Base-by-base conservation (phyloP, 176 grass and related monocot species). In the Zizania latifolia region DNA sequence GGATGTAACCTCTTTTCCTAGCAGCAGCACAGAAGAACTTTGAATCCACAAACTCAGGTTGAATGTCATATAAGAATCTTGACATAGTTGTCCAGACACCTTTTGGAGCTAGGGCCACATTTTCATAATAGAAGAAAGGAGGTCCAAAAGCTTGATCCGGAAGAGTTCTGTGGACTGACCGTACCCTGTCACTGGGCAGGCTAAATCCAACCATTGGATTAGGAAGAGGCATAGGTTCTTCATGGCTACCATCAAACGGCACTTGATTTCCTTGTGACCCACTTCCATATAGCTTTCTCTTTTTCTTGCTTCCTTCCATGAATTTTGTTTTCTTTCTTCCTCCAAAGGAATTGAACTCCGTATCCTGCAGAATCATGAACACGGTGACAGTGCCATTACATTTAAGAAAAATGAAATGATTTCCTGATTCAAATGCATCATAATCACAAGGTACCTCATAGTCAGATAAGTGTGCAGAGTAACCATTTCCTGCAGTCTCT, bases 51-150 rank as follows among this genome's bases (percentile, higher is more conserved):
- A 90, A 94, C 61, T 99, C 95, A 0, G 95, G 92, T 12, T 71
- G 24, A 17, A 99, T 77, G 10, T 87, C 95, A 83, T 92, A 91
- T 17, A 99, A 61, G 30, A 84, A 84, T 3, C 92, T 81, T 6
- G 86, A 88, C n/a, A 97, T 92, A 1, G 54, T 83, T 27, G 75
- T 17, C 94, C 94, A 97, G 4, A 87, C 61, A 16, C 91, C 88
- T 67, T 81, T 93, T 57, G 95, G 91, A 48, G 95, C 77, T 34
- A 90, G 72, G 3, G 94, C 87, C 13, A 94, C 91, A 43, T 94
- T 99, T 64, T 94, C 92, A 62, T 92, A 94, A 13, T 88, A 99
- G 60, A 99, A 99, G 45, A 77, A 99, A 0, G 95, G 95, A 36
- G 89, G 89, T 2, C 95, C 95, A n/a, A 58, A 44, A 58, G 86